These are phyloP conservation scores for Calonectria hongkongensis DNA, from an alignment of 2,329 filamentous ascomycete genomes.

Conservation along the genomic window DNA sequence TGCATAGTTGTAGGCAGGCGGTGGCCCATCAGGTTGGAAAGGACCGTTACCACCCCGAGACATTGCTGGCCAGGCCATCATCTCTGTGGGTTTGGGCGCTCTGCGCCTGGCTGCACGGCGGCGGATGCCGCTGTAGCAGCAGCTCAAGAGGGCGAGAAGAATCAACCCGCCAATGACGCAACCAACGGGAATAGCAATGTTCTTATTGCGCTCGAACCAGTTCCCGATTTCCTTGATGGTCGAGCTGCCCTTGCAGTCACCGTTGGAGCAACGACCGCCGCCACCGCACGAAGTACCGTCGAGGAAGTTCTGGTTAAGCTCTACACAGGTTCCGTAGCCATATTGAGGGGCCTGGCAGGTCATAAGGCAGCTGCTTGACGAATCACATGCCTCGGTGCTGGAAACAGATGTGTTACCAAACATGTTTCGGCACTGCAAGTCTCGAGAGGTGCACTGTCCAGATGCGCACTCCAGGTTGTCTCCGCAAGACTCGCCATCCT, in stretches of 20 bases:
- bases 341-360: conserved; percentile 85
- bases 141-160: conserved; percentile 80
- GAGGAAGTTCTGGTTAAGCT: conserved; percentile 91
- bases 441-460: conserved; percentile 94
- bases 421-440: conserved; percentile 90
- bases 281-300: conserved; percentile 91
- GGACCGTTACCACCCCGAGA: conserved; percentile 44
- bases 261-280: conserved; percentile 86
- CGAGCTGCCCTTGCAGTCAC: conserved; percentile 83
- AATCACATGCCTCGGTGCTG: conserved; percentile 85
- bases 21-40: conserved; percentile 44
- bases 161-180: conserved; percentile 83
- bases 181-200: conserved; percentile 87
- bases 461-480: conserved; percentile 85
- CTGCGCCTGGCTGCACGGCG: conserved; percentile 51
- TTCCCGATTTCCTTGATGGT: conserved; percentile 81
- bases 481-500: conserved; percentile 85
- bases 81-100: conserved; percentile 52
- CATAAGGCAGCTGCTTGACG: conserved; percentile 78
- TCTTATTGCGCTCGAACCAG: conserved; percentile 86
- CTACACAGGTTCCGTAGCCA: conserved; percentile 79
- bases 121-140: conserved; percentile 72
- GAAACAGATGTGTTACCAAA: conserved; percentile 86
- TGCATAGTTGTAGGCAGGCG: conserved; percentile 48
- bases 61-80: conserved; percentile 54